Evolutionary conservation across 768 basidiomycete genomes (phyloP), one percentile per base, ranked within the genome.

Genomic region (Rhizopogon rudus): DNA sequence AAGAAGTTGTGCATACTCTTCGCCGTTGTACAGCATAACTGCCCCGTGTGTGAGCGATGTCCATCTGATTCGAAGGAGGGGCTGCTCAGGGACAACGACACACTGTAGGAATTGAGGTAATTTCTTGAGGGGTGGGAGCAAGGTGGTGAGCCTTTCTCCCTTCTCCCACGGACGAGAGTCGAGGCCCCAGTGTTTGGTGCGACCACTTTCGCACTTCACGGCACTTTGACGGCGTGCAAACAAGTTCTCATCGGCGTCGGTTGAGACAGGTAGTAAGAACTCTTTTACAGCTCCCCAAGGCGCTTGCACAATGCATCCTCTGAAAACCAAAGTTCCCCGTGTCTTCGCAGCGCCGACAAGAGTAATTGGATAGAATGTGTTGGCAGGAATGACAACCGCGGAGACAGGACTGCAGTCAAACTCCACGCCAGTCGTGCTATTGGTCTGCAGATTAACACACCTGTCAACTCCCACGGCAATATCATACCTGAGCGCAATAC

Each of bases 21-120:
- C 97, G 35, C 97, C 97, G 46, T 96, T 83, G 65, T 96, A 98
- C 50, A 98, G 75, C 92, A 97, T 96, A 25, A 98, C 74, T 0
- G 95, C 93, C 1, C 93, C 93, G 61, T 97, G 93, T 1, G 90
- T 95, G 20, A 97, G 73, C n/a, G 91, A 92, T 14, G 88, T 91
- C 65, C 91, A 77, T 53, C 91, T 80, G 67, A 99, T 87, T 58
- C 92, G 83, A 53, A 98, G 74, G 33, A 94, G 69, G 8, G 97
- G 97, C 64, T 94, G 91, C 62, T 92, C 87, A 1, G 88, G 86
- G 17, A 96, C 83, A 17, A 98, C 91, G 39, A 79, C 76, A 69
- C 88, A 95, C 64, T 94, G 84, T 63, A 95, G 66, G 65, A 88
- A 95, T 59, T 73, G 76, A 59, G 71, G 57, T 44, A 64, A 65